Evolutionary conservation across 2,329 filamentous ascomycete genomes (phyloP).

Genomic region (Cladosporium sp.): DNA sequence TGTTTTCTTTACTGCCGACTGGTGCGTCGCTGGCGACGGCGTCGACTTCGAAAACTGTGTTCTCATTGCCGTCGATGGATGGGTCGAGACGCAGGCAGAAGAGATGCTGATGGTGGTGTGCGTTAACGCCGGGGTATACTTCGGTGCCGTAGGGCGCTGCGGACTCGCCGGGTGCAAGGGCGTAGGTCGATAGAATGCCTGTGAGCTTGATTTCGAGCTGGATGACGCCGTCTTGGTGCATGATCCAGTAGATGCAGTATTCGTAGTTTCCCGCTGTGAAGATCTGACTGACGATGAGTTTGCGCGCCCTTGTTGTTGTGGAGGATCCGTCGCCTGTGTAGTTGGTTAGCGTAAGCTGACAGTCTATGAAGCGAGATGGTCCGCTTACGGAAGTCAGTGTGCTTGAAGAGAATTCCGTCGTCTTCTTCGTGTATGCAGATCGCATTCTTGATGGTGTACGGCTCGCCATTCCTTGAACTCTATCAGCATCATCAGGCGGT

Average conservation of each 20-base stretch:
- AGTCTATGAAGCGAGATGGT: neutral
- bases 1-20: constrained; percentile 49
- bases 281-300: constrained; percentile 79
- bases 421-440: constrained; percentile 92
- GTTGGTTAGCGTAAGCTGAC: neutral
- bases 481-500: constrained; percentile 40
- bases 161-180: constrained; percentile 72
- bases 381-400: constrained; percentile 66
- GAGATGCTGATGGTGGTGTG: constrained; percentile 88
- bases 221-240: constrained; percentile 75
- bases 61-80: constrained; percentile 75
- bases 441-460: constrained; percentile 79
- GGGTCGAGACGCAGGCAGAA: constrained; percentile 83
- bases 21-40: constrained; percentile 42
- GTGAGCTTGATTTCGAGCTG: constrained; percentile 83
- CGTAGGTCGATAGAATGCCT: constrained; percentile 83
- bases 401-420: constrained; percentile 78
- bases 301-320: constrained; percentile 76
- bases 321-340: constrained; percentile 60
- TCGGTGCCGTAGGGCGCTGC: constrained; percentile 81
- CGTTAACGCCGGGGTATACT: constrained; percentile 81
- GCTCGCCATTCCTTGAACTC: constrained; percentile 26
- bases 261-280: constrained; percentile 94
- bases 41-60: constrained; percentile 59
- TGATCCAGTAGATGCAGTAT: constrained; percentile 78